A percentile compares a stretch with the other conserved stretches of the same genome.
These are phyloP conservation scores for Ceratocystis huliohia DNA, from an alignment of 2,329 filamentous ascomycete species.

Conservation along the genomic window DNA sequence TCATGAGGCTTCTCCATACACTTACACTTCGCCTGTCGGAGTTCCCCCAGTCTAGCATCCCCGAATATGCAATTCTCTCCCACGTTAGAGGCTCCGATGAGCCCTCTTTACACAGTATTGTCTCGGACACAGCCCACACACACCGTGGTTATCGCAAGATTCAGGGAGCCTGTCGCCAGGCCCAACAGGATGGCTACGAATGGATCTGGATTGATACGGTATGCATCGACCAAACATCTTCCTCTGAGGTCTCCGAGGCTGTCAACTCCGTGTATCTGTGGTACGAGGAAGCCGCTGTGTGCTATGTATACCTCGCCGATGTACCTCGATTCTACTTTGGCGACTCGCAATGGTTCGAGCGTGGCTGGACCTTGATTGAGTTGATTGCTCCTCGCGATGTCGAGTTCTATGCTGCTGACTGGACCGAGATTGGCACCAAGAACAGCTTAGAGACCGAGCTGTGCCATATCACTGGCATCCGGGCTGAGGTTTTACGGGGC, in stretches of 20 bases:
- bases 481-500: constrained; percentile 21
- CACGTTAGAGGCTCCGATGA: constrained; percentile 28
- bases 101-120: constrained; percentile 24
- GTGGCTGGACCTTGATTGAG: constrained; percentile 27
- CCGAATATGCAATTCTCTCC: constrained; percentile 27
- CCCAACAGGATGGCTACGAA: constrained; percentile 22
- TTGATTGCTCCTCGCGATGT: constrained; percentile 26
- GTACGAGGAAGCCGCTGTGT: constrained; percentile 24
- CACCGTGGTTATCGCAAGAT: constrained; percentile 23
- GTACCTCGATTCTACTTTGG: constrained; percentile 22
- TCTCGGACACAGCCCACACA: constrained; percentile 14
- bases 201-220: constrained; percentile 27
- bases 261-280: constrained; percentile 26
- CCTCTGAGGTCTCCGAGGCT: constrained; percentile 25
- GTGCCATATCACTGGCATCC: constrained; percentile 23
- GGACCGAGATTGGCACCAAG: constrained; percentile 25
- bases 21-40: constrained; percentile 16
- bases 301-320: constrained; percentile 25
- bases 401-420: constrained; percentile 26
- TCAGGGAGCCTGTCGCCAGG: constrained; percentile 22
- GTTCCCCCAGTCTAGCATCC: constrained; percentile 19
- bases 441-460: constrained; percentile 22
- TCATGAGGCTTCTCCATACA: constrained; percentile 18
- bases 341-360: constrained; percentile 24
- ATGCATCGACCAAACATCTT: constrained; percentile 26